These are phyloP conservation scores for Suillus subluteus DNA, from an alignment of 768 basidiomycete genomes.

Conservation along the genomic window DNA sequence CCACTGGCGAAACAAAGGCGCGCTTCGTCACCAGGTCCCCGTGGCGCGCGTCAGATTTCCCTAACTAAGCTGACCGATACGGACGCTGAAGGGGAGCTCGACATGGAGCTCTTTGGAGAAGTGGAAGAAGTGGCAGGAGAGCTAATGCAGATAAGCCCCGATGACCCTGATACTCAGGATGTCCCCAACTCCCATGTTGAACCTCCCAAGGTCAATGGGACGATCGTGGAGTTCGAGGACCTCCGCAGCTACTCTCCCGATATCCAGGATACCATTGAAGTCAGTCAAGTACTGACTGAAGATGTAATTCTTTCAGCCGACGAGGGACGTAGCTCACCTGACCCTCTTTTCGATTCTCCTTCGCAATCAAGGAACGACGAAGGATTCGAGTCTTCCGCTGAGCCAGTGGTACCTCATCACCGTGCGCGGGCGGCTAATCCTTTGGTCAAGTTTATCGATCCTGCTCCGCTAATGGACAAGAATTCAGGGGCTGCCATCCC, in stretches of 20 bases:
- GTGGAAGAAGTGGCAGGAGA: constrained; percentile 41
- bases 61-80: constrained; percentile 31
- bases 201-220: constrained; percentile 8
- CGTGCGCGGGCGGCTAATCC: constrained; percentile 55
- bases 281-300: constrained; percentile 23
- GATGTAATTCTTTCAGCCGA: not conserved
- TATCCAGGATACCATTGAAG: constrained; percentile 33
- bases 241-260: constrained; percentile 15
- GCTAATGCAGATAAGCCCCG: constrained; percentile 30
- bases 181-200: not conserved
- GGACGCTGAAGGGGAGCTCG: constrained; percentile 36
- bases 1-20: constrained; percentile 26
- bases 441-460: constrained; percentile 53
- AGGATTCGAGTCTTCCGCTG: constrained; percentile 14
- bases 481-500: constrained; percentile 45
- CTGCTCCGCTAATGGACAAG: constrained; percentile 28
- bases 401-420: constrained; percentile 38
- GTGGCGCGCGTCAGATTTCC: constrained; percentile 25
- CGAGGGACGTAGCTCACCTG: constrained; percentile 13
- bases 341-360: constrained; percentile 37
- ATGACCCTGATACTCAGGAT: constrained; percentile 22
- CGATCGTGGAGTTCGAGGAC: constrained; percentile 29
- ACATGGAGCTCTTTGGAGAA: constrained; percentile 38
- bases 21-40: constrained; percentile 33
- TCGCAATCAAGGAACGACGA: constrained; percentile 13